Base-by-base conservation (phyloP, 306 rosid species). In the Medicago lupulina region DNA sequence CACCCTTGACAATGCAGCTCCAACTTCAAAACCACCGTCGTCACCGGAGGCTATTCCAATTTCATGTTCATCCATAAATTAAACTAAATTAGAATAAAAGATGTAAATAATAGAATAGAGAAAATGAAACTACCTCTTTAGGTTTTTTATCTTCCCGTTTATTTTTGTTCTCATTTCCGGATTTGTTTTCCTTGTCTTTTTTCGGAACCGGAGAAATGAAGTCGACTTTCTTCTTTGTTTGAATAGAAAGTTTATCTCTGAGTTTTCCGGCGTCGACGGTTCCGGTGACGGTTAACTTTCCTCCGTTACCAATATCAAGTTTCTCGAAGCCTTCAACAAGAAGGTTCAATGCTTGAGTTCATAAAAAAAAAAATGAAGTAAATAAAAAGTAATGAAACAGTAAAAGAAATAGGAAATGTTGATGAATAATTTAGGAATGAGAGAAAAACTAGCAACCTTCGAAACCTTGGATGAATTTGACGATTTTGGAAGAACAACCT, bases 1-100 rank as follows among this genome's bases (percentile, higher is more conserved):
- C 97, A 93, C 0, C 98, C 98, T 25, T 88, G 89, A 54, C 97
- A 91, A 73, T 88, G 96, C 14, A 82, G 54, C 10, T 59, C 25
- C 67, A 93, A 86, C 88, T 91, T 93, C 77, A 91, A 51, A 5
- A 88, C 85, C 70, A 80, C 81, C 77, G 93, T 86, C 21, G 87
- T 88, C 84, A 87, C 87, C 63, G 87, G 86, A 78, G 84, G 61
- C 96, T 93, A 46, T 66, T 28, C 9, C 64, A 60, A 28, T 60
- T 28, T 7, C 41, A 60, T 60, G n/a, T 18, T 4, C 3, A 50
- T 31, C 13, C 7, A 75, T 65, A 8, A 46, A 51, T n/a, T n/a
- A 7, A 59, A 46, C 9, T 10, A 75, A 0, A 6, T 5, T 6
- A 34, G 2, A 47, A 5, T 0, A 0, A 7, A 31, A 25, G 1